Evolutionary conservation across 306 rosid genomes (phyloP).

Genomic region (Pterocarpus santalinus): DNA sequence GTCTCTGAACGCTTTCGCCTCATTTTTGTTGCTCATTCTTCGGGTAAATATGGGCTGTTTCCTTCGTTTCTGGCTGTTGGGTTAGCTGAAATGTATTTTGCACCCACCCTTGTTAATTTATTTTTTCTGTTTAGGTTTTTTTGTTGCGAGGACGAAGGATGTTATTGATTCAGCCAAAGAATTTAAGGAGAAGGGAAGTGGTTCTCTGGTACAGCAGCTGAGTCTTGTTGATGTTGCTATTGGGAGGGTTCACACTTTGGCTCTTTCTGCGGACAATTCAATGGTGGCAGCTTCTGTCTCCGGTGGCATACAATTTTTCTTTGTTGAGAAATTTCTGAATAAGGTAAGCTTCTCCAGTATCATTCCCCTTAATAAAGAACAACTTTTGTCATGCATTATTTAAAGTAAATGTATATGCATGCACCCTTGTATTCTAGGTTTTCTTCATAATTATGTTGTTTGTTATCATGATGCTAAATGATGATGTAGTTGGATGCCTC

Average conservation of each 20-base stretch:
- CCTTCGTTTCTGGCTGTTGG: neutral
- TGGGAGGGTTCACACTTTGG: slow-evolving; percentile 68
- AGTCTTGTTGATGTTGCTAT: slow-evolving; percentile 70
- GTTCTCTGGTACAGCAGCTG: slow-evolving; percentile 64
- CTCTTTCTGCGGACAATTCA: slow-evolving; percentile 71
- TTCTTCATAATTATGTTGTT: slow-evolving; percentile 8
- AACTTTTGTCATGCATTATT: neutral
- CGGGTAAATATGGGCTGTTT: slow-evolving; percentile 46
- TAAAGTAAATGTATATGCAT: neutral
- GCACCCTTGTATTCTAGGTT: slow-evolving; percentile 7
- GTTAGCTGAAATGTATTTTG: neutral
- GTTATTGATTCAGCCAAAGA: slow-evolving; percentile 69
- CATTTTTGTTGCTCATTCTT: slow-evolving; percentile 71
- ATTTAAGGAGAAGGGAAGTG: slow-evolving; percentile 62
- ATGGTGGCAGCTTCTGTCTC: slow-evolving; percentile 69
- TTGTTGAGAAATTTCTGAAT: slow-evolving; percentile 55
- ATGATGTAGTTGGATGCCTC: neutral
- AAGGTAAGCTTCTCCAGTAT: slow-evolving; percentile 54
- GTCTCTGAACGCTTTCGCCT: slow-evolving; percentile 74
- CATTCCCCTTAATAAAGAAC: neutral
- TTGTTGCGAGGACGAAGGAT: slow-evolving; percentile 71
- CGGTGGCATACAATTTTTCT: slow-evolving; percentile 60
- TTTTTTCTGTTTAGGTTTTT: slow-evolving; percentile 63
- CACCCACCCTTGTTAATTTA: neutral
- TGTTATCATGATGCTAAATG: slow-evolving; percentile 18